Conservation (phyloP, 2,329 filamentous ascomycete genomes). For the Aspergillus caelatus region DNA sequence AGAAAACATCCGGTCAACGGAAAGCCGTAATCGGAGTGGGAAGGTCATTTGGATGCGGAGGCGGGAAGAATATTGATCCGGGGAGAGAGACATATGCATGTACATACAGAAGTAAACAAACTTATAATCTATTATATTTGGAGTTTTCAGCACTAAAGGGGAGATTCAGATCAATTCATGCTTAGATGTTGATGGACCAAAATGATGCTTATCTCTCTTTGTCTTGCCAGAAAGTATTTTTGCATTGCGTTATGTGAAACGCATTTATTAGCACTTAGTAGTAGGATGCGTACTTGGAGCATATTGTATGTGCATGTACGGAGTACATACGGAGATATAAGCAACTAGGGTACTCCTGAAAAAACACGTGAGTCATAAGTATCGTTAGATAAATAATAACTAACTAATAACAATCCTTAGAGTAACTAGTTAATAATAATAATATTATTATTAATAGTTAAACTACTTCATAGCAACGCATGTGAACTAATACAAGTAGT, state of each 20-base stretch:
- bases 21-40: constrained; percentile 35
- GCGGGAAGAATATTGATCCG: neutral
- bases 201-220: neutral
- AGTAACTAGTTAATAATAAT: neutral
- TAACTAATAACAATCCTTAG: too few species aligned
- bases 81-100: too few species aligned
- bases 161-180: neutral
- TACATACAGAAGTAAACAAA: too few species aligned
- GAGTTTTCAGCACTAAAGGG: neutral
- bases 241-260: neutral
- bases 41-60: constrained; percentile 24
- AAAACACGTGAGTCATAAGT: neutral
- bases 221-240: neutral
- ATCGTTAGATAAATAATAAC: too few species aligned
- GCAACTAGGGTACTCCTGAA: neutral
- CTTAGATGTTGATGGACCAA: neutral
- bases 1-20: constrained; percentile 14
- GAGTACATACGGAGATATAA: neutral
- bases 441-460: neutral
- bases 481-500: neutral
- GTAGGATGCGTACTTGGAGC: neutral
- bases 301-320: neutral
- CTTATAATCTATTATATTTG: too few species aligned
- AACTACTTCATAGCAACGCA: neutral
- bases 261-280: neutral